phyloP scores from a whole-genome alignment of 2,329 filamentous ascomycete species.

The Sarocladium brachiariae region DNA sequence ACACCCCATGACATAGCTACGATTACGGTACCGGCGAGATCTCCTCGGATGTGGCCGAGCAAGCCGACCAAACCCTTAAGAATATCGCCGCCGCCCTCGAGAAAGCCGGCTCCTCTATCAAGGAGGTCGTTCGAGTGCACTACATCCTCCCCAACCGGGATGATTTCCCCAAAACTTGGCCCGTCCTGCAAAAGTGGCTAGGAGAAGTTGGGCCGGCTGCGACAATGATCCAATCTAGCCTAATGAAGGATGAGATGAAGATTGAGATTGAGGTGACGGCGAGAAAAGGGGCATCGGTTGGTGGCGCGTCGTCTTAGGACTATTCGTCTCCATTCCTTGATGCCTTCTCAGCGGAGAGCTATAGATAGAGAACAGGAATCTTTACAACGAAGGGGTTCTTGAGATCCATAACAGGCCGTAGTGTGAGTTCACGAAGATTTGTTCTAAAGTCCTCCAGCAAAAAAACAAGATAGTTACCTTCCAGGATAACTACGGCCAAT shows the following conservation, averaged over 20 bases:
- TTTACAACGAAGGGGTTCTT: no score
- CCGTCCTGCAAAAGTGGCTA: constrained; percentile 42
- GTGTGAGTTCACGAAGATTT: no score
- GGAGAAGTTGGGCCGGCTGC: constrained; percentile 43
- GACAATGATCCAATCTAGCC: constrained; percentile 43
- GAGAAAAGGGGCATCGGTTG: constrained; percentile 18
- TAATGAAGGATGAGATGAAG: constrained; percentile 44
- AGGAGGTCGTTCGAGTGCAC: constrained; percentile 43
- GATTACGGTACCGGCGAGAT: constrained; percentile 42
- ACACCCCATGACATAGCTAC: constrained; percentile 34
- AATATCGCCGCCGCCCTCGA: constrained; percentile 40
- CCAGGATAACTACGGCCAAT: no score
- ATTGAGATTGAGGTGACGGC: constrained; percentile 39
- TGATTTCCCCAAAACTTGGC: constrained; percentile 43
- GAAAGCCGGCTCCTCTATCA: constrained; percentile 34
- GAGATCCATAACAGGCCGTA: no score
- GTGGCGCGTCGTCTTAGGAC: no score
- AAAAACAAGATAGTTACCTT: no score
- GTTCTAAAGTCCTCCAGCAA: no score
- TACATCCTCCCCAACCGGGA: constrained; percentile 43
- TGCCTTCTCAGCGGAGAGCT: no score
- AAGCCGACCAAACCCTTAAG: constrained; percentile 41
- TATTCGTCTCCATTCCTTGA: no score
- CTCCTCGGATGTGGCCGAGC: constrained; percentile 36
- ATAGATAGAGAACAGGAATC: no score